Conservation (phyloP, 495 filamentous ascomycete species). For the Apodospora peruviana region DNA sequence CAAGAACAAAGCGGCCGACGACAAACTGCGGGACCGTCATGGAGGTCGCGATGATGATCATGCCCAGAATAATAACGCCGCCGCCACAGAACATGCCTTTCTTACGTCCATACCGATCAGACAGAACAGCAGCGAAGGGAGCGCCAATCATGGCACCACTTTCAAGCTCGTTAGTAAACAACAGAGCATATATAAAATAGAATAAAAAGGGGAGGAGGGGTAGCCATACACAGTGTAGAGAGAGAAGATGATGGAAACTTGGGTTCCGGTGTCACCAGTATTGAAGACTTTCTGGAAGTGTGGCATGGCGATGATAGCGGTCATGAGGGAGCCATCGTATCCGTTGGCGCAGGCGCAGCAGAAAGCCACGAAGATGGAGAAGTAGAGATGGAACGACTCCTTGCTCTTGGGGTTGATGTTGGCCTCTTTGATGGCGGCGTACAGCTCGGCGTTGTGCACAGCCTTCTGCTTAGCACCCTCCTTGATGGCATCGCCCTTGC, state of each 20-base stretch:
- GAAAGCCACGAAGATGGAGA: constrained; percentile 38
- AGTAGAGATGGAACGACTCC: constrained; percentile 50
- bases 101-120: constrained; percentile 38
- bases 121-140: constrained; percentile 38
- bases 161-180: background rate
- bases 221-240: constrained; percentile 41
- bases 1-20: constrained; percentile 46
- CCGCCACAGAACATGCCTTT: constrained; percentile 45
- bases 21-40: constrained; percentile 37
- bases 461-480: constrained; percentile 39
- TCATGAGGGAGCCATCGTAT: constrained; percentile 37
- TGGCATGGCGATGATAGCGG: constrained; percentile 36
- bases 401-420: constrained; percentile 52
- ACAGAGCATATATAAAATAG: background rate
- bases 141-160: constrained; percentile 43
- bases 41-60: constrained; percentile 36
- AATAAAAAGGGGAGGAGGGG: background rate
- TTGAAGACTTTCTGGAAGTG: constrained; percentile 34
- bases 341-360: constrained; percentile 49
- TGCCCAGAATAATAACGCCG: constrained; percentile 47
- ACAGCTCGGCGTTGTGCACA: constrained; percentile 54
- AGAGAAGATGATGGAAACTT: constrained; percentile 40
- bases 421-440: constrained; percentile 50
- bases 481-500: constrained; percentile 28
- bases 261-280: constrained; percentile 27